These are phyloP conservation scores for Coriaria nepalensis DNA, from an alignment of 306 rosid species.

Conservation along the genomic window DNA sequence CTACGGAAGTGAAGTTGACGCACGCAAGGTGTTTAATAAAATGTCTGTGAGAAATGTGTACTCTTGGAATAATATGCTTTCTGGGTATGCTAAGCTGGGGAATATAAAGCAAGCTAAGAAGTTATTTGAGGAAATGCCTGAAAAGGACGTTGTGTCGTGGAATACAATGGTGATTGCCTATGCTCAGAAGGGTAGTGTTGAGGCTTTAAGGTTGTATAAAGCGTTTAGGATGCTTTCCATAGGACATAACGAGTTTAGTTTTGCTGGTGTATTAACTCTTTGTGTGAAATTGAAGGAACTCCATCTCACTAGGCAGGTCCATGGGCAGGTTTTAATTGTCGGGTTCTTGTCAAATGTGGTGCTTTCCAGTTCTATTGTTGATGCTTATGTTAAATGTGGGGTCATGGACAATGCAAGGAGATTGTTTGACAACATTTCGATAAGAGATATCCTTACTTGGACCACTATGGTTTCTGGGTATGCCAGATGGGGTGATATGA, in stretches of 20 bases:
- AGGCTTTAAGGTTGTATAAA: slow-evolving; percentile 50
- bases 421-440: slow-evolving; percentile 44
- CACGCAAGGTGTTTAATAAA: slow-evolving; percentile 67
- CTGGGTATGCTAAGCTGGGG: slow-evolving; percentile 69
- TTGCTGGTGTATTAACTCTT: slow-evolving; percentile 59
- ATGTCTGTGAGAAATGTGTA: slow-evolving; percentile 61
- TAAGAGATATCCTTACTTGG: slow-evolving; percentile 63
- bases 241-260: slow-evolving; percentile 61
- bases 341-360: slow-evolving; percentile 61
- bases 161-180: slow-evolving; percentile 63
- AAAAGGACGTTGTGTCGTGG: slow-evolving; percentile 69
- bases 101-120: slow-evolving; percentile 41
- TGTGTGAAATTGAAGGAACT: slow-evolving; percentile 47
- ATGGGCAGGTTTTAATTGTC: slow-evolving; percentile 59
- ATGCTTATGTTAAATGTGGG: slow-evolving; percentile 69
- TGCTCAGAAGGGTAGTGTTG: slow-evolving; percentile 39
- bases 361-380: slow-evolving; percentile 52
- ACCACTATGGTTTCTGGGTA: slow-evolving; percentile 61
- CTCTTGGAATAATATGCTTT: slow-evolving; percentile 73
- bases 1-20: slow-evolving; percentile 29
- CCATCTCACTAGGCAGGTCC: slow-evolving; percentile 58
- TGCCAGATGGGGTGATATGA: slow-evolving; percentile 54
- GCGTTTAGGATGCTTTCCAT: slow-evolving; percentile 37
- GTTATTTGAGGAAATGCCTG: slow-evolving; percentile 46
- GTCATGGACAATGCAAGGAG: slow-evolving; percentile 46